phyloP scores from a whole-genome alignment of 2,329 filamentous ascomycete species.

The Colletotrichum godetiae region DNA sequence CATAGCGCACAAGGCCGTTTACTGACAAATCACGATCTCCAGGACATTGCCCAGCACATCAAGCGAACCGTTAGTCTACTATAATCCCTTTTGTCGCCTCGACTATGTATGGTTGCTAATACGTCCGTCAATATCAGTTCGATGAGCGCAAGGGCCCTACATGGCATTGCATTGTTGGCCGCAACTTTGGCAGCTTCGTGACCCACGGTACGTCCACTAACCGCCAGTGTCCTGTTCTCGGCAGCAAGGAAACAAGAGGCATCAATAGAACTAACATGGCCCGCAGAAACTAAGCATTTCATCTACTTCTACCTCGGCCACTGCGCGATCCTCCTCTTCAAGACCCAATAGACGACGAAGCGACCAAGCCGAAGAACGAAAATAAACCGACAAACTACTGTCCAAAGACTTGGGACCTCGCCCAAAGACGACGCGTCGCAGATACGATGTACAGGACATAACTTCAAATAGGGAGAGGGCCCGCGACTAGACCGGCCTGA shows the following conservation, averaged over 20 bases:
- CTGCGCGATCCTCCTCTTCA: constrained; percentile 98
- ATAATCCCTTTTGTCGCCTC: constrained; percentile 7
- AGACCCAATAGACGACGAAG: constrained; percentile 80
- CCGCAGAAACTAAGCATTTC: constrained; percentile 96
- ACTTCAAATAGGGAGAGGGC: background rate
- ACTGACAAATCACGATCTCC: constrained; percentile 22
- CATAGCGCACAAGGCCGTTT: constrained; percentile 3
- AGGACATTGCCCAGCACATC: constrained; percentile 97
- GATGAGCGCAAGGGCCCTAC: constrained; percentile 97
- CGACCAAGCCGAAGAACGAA: constrained; percentile 8
- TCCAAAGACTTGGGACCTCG: constrained; percentile 11
- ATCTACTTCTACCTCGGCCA: constrained; percentile 99
- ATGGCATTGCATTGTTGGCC: constrained; percentile 98
- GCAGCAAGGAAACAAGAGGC: background rate
- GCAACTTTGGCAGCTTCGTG: constrained; percentile 99
- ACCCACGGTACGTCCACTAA: constrained; percentile 84
- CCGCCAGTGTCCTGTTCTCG: background rate
- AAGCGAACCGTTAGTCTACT: constrained; percentile 80
- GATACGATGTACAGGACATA: constrained; percentile 21
- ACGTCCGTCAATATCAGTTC: constrained; percentile 70
- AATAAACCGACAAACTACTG: background rate
- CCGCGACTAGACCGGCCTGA: background rate
- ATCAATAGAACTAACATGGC: background rate
- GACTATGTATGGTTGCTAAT: constrained; percentile 2
- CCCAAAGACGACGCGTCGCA: constrained; percentile 10